Base-by-base conservation (phyloP, 2,329 filamentous ascomycete genomes). In the Thielaviopsis euricoi region DNA sequence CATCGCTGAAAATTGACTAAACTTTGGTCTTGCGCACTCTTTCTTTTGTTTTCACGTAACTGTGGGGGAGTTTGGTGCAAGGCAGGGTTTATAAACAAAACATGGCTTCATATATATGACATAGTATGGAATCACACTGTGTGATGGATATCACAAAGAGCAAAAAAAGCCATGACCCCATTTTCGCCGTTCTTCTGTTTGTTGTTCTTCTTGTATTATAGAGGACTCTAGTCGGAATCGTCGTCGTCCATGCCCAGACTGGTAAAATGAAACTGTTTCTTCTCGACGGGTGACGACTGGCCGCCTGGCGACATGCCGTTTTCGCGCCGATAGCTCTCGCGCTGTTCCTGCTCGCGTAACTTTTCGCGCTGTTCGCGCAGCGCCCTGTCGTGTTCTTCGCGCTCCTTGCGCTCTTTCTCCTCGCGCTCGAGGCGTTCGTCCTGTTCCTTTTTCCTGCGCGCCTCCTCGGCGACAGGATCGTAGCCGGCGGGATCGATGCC, bases 1-100 rank as follows among this genome's bases (percentile, higher is more conserved):
- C 82, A 23, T 96, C 90, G n/a, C 95, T 98, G 74, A 98, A 98
- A 76, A 89, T 98, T 63, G 93, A 98, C 69, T 98, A 74, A 70
- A 51, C 5, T 7, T 48, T 26, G 9, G 29, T 33, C 29, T 37
- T 19, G 48, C 15, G 29, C 13, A 23, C n/a, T n/a, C n/a, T n/a
- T n/a, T n/a, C n/a, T n/a, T n/a, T 21, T 7, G 7, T 19, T 22
- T 40, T 56, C 33, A 23, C 26, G 29, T 21, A 37, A 40, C 13
- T n/a, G 17, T 12, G 17, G 37, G n/a, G n/a, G n/a, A n/a, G n/a
- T n/a, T n/a, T 5, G 13, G n/a, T 15, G 7, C 13, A 43, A n/a
- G 37, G 29, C 29, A 33, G 29, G 29, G 29, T 6, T 33, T 10
- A 10, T 6, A 6, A 6, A 6, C 29, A 33, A 33, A 43, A n/a